A percentile compares a stretch with the other conserved stretches of the same genome.
Evolutionary conservation across 2,329 filamentous ascomycete genomes (phyloP).

Genomic region (Aspergillus sp.): DNA sequence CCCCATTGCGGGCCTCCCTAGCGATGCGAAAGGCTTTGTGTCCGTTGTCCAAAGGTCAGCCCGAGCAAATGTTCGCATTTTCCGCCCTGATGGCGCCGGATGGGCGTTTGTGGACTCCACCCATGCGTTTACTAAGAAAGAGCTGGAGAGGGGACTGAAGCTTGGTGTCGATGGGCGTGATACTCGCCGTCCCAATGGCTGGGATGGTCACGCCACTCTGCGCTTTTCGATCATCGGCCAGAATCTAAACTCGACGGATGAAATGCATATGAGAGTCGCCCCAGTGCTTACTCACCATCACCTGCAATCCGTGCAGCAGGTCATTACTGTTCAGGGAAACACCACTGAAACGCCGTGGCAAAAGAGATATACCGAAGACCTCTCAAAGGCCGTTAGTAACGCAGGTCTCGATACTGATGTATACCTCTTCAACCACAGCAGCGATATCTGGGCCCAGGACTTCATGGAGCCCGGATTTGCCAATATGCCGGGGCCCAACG

Average conservation of each 20-base stretch:
- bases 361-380: conserved; percentile 1
- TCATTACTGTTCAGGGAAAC: conserved; percentile 24
- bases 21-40: conserved; percentile 5
- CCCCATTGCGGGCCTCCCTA: conserved; percentile 20
- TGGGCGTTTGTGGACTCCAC: conserved; percentile 30
- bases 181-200: conserved; percentile 16
- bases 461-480: conserved; percentile 41
- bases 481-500: conserved; percentile 40
- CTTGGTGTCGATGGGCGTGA: conserved; percentile 41
- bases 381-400: background rate
- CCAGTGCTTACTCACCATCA: conserved; percentile 43
- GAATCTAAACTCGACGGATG: conserved; percentile 18
- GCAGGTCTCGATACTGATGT: conserved; percentile 21
- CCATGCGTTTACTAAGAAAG: conserved; percentile 27
- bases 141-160: conserved; percentile 30
- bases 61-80: conserved; percentile 30
- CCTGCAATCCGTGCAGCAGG: conserved; percentile 26
- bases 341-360: conserved; percentile 9
- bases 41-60: background rate
- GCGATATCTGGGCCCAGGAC: conserved; percentile 43
- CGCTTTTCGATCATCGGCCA: conserved; percentile 30
- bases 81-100: conserved; percentile 13
- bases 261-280: conserved; percentile 36
- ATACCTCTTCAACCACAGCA: conserved; percentile 20
- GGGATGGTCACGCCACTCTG: conserved; percentile 14